Percentiles rank a stretch among this genome's conserved stretches.
Evolutionary conservation across 768 basidiomycete genomes (phyloP).

Genomic region (Boletus insuetus): DNA sequence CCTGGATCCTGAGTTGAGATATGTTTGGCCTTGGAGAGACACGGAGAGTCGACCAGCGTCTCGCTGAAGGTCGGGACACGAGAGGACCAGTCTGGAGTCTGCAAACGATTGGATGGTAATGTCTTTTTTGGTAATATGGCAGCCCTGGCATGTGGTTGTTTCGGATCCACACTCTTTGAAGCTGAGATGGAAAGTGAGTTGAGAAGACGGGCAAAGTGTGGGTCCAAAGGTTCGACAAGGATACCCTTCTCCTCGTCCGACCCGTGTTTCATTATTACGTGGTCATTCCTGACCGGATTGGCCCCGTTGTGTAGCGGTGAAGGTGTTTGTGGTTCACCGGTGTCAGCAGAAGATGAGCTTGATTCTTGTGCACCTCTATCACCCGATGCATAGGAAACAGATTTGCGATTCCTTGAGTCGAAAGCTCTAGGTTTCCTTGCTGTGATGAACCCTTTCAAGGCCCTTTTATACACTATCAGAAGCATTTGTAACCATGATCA

Average conservation of each 20-base stretch:
- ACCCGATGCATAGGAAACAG: conserved; percentile 19
- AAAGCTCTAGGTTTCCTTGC: conserved; percentile 54
- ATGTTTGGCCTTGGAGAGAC: conserved; percentile 3
- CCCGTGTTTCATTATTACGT: conserved; percentile 25
- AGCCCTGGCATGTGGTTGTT: conserved; percentile 1
- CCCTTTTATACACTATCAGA: conserved; percentile 14
- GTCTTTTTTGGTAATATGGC: conserved; percentile 10
- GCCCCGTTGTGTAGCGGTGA: conserved; percentile 56
- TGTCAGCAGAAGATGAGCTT: conserved; percentile 64
- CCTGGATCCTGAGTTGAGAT: not conserved
- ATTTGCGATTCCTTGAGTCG: conserved; percentile 37
- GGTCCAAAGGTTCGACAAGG: conserved; percentile 47
- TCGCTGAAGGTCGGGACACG: conserved; percentile 26
- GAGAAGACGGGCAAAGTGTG: conserved; percentile 68
- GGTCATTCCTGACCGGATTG: conserved; percentile 20
- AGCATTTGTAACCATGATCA: not conserved
- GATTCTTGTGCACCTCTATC: conserved; percentile 52
- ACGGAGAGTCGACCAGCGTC: conserved; percentile 3
- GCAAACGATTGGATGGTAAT: conserved; percentile 13
- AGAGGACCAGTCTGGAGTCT: conserved; percentile 33
- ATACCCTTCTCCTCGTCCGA: conserved; percentile 31
- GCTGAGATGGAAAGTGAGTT: conserved; percentile 60
- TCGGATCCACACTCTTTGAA: conserved; percentile 28
- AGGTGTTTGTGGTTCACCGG: conserved; percentile 59
- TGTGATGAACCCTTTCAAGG: conserved; percentile 64